Conservation (phyloP, 805 yeast species). For the Cyberlindnera lachancei region DNA sequence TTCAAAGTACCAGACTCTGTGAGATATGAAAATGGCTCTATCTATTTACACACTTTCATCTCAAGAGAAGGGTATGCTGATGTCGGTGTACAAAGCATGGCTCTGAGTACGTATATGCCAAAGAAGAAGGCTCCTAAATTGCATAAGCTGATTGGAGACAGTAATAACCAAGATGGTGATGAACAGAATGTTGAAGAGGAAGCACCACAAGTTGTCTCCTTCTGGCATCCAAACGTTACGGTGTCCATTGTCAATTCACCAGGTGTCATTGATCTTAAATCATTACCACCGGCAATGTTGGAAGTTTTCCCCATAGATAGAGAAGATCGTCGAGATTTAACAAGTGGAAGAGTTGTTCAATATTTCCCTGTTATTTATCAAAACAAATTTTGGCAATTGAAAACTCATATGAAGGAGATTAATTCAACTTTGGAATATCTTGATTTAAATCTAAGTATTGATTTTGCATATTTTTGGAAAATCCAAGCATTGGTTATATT, state of each 20-base stretch:
- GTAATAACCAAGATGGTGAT: constrained; percentile 2
- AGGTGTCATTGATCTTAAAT: constrained; percentile 12
- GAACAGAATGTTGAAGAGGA: constrained; percentile 10
- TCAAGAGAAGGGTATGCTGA: constrained; percentile 15
- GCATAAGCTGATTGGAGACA: constrained; percentile 24
- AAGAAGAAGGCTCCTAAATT: constrained; percentile 22
- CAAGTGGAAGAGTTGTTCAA: constrained; percentile 24
- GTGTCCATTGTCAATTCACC: constrained; percentile 21
- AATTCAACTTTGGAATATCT: constrained; percentile 19
- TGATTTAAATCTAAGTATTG: constrained; percentile 24
- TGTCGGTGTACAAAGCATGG: constrained; percentile 17
- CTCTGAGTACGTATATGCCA: constrained; percentile 24
- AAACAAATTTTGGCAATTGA: constrained; percentile 34
- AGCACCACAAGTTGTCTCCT: constrained; percentile 18
- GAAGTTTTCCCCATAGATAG: constrained; percentile 23
- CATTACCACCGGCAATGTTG: constrained; percentile 20
- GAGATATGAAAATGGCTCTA: constrained; percentile 24
- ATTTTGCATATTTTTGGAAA: constrained; percentile 24
- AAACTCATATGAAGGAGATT: constrained; percentile 27
- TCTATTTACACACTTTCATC: constrained; percentile 27
- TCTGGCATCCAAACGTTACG: constrained; percentile 32
- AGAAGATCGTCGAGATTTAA: constrained; percentile 23
- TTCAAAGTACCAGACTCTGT: constrained; percentile 15
- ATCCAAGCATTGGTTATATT: constrained; percentile 24
- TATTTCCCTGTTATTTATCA: constrained; percentile 31